Evolutionary conservation across 2,329 filamentous ascomycete genomes (phyloP).

Genomic region (Bipolaris victoriae): DNA sequence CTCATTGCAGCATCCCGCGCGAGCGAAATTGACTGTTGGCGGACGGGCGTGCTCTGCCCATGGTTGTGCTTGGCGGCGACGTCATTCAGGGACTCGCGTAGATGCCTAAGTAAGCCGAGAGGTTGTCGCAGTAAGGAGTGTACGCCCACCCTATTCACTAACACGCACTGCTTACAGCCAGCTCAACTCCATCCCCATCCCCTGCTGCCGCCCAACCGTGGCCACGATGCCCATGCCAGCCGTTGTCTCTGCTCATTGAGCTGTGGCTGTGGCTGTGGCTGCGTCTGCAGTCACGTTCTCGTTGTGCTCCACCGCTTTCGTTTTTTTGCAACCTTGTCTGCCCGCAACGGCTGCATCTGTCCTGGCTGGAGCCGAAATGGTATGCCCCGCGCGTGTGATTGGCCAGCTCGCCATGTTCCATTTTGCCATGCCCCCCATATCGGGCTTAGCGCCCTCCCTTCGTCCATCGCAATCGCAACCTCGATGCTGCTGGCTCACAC

Average conservation of each 20-base stretch:
- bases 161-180: too few species aligned
- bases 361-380: neutral
- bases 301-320: neutral
- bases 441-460: slow-evolving; percentile 1
- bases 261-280: too few species aligned
- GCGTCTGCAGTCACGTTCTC: neutral
- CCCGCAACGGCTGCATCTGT: neutral
- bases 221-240: neutral
- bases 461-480: neutral
- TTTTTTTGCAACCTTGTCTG: neutral
- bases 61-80: slow-evolving; percentile 12
- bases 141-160: too few species aligned
- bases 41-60: slow-evolving; percentile 4
- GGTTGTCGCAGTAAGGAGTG: neutral
- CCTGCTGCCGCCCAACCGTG: neutral
- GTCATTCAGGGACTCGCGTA: slow-evolving; percentile 17
- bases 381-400: slow-evolving; percentile 12
- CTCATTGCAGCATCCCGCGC: slow-evolving; percentile 8
- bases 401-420: neutral
- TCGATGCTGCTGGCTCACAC: neutral
- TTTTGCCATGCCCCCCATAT: neutral
- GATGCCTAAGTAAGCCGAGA: slow-evolving; percentile 3
- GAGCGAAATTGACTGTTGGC: slow-evolving; percentile 19
- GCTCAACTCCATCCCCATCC: too few species aligned
- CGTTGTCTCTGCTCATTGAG: neutral